Evolutionary conservation across 768 basidiomycete species (phyloP), one percentile per base, ranked within the genome.

Genomic region (Calocera viscosa): DNA sequence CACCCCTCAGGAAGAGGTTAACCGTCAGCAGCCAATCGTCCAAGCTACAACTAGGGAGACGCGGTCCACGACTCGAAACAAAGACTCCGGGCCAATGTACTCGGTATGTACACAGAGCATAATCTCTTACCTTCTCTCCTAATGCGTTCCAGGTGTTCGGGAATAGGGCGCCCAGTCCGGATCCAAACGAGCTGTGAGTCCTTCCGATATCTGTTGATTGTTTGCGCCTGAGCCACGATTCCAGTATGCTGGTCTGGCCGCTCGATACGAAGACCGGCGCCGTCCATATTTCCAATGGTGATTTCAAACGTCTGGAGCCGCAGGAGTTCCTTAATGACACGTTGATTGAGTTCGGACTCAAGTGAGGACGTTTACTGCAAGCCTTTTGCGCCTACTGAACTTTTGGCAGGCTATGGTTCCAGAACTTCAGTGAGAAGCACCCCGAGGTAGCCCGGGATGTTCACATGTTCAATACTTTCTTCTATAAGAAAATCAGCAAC

Each of bases 401-500:
- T 35, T 66, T 22, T 28, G 28, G 7, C 66, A 94, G 93, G 74
- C 78, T 86, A 16, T 91, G 90, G 87, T 79, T 87, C 11, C 81
- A 78, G 64, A 80, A 82, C 7, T 75, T 90, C 28, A 82, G 84
- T 69, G 77, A 74, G 39, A 76, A 72, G 38, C 73, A 87, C 68
- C 86, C 87, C 1, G 80, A 80, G 17, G 76, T 90, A 2, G 89
- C 85, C 1, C 82, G 86, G 1, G 82, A 90, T 70, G 81, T 94
- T 0, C 88, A 97, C 72, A 83, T 98, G 2, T 98, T 98, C 80
- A 98, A 88, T 75, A 94, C 94, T 0, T 99, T 97, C 78, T 98
- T 99, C 77, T 98, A 94, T 80, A 91, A 94, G 79, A 95, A 96
- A 76, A 77, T 99, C 30, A 87, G 87, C 67, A 82, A 82, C 65